phyloP scores from a whole-genome alignment of 202 grass and related monocot genomes.

The Zoysia matrella region DNA sequence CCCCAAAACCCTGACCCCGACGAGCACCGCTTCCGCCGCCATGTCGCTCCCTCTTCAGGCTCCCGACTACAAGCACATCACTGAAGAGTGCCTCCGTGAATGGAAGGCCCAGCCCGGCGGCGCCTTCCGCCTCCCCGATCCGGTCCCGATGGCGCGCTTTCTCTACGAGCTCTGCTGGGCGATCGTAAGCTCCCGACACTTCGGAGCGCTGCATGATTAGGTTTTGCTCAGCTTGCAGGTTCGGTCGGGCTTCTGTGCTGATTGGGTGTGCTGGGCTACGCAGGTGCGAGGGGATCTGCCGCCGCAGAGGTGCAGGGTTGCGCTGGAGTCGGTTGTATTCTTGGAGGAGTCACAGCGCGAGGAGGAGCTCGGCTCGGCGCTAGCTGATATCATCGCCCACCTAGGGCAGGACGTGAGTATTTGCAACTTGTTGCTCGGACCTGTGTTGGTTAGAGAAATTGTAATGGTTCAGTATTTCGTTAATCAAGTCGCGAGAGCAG shows the following conservation, averaged over 20 bases:
- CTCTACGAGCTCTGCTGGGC: conserved; percentile 99
- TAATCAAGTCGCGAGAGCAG: not conserved
- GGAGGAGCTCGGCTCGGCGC: conserved; percentile 73
- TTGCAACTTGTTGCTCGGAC: not conserved
- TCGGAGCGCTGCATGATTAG: conserved; percentile 29
- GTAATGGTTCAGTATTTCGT: conserved; percentile 7
- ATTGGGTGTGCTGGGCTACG: conserved; percentile 32
- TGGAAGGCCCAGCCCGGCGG: conserved; percentile 77
- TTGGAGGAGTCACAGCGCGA: conserved; percentile 60
- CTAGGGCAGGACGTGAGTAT: conserved; percentile 94
- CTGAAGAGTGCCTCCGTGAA: conserved; percentile 83
- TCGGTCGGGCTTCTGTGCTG: conserved; percentile 16
- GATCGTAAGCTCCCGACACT: conserved; percentile 57
- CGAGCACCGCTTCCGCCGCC: conserved; percentile 13
- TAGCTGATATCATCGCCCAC: conserved; percentile 93
- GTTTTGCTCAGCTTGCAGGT: conserved; percentile 23
- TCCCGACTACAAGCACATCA: conserved; percentile 76
- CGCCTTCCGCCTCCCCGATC: conserved; percentile 70
- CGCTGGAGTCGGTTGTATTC: conserved; percentile 84
- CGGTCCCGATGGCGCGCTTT: conserved; percentile 87
- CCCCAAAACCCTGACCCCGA: conserved; percentile 25
- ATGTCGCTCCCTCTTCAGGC: conserved; percentile 61
- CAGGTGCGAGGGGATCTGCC: conserved; percentile 84
- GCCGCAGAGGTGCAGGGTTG: conserved; percentile 74
- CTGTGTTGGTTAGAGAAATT: conserved; percentile 1